Base-by-base conservation (phyloP, 305 asterid genomes). In the Fraxinus dipetala region DNA sequence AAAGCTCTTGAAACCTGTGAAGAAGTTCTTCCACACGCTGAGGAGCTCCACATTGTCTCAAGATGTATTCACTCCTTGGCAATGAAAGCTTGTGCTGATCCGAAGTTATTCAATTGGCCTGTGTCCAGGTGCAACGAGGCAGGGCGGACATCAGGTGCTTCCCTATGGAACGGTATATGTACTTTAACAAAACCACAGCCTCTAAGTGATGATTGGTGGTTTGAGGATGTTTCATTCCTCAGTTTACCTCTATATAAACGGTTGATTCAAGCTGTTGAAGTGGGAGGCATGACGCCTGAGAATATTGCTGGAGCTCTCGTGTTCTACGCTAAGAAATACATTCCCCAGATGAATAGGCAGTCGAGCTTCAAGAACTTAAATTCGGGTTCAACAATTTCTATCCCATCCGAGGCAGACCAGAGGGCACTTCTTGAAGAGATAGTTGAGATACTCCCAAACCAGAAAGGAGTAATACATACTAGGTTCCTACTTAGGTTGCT, bases 61-160 rank as follows among this genome's bases (percentile, higher is more conserved):
- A 85, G 97, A 81, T 93, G 98, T 92, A 94, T 96, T 40, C 82
- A 93, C 81, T 94, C 98, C 6, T 72, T 96, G 51, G 98, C 98
- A 2, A 78, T 78, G 67, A 92, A 93, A 83, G 96, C 96, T 9
- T 95, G 95, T 51, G 90, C 93, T 2, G 95, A 94, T 82, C 90
- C 97, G 2, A 84, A 84, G 77, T 69, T 92, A 40, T 86, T 92
- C 76, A 85, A 86, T 61, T 91, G 92, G 96, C 93, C 95, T 0
- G 89, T 85, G 1, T 40, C 92, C 0, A 92, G 86, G 10, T 78
- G 84, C 82, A 78, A 74, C 65, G 87, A 79, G 56, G 40, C 85
- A 0, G 90, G 82, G 6, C 75, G 85, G 16, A 7, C 38, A 65
- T 3, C 82, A 8, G 84, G 78, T 35, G 87, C 78, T 11, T 73